A percentile compares a stretch with the other conserved stretches of the same genome.
These are phyloP conservation scores for Desmodesmus armatus DNA, from an alignment of 139 green algal genomes.

Conservation along the genomic window DNA sequence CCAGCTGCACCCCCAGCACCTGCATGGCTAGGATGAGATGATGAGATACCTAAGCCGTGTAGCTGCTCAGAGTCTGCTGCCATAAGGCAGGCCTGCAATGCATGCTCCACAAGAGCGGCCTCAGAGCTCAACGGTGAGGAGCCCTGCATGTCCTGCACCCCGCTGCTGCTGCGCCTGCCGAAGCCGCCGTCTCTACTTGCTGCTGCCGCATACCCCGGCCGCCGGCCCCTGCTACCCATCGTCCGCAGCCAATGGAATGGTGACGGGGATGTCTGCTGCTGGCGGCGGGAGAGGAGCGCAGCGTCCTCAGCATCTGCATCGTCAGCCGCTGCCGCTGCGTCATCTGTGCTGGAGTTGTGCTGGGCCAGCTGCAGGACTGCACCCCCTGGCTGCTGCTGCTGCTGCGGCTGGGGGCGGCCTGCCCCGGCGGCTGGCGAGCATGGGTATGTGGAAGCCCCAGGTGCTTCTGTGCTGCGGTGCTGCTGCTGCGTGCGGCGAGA, in stretches of 20 bases:
- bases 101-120: constrained; percentile 1
- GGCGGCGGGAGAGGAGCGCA: neutral
- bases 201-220: too few species aligned
- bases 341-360: constrained; percentile 28
- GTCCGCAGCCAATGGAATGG: neutral
- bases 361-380: neutral
- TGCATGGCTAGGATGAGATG: too few species aligned
- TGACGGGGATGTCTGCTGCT: neutral
- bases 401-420: too few species aligned
- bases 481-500: constrained; percentile 3
- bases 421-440: neutral
- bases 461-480: neutral
- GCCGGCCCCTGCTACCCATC: too few species aligned
- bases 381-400: constrained; percentile 13
- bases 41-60: too few species aligned
- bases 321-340: neutral
- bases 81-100: constrained; percentile 1
- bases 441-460: neutral
- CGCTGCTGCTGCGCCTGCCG: too few species aligned
- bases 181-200: too few species aligned
- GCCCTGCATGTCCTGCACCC: too few species aligned
- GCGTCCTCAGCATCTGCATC: too few species aligned
- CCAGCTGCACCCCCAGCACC: too few species aligned
- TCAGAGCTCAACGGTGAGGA: too few species aligned
- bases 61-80: constrained; percentile 23